Base-by-base conservation (phyloP, 2,329 filamentous ascomycete genomes). In the Cytospora paraplurivora region DNA sequence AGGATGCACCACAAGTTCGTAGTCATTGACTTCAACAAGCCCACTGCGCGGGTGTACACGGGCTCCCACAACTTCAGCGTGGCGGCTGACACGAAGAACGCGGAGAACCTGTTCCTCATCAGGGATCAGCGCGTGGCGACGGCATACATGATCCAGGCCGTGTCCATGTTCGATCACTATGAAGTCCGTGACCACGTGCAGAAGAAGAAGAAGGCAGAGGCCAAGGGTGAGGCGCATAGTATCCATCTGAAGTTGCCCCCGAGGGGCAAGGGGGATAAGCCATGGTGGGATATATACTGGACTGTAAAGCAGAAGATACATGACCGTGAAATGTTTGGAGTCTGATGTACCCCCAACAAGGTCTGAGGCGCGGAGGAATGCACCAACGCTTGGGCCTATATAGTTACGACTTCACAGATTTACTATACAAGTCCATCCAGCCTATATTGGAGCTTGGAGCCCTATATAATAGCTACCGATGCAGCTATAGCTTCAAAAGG, bases 211-310 rank as follows among this genome's bases (percentile, higher is more conserved):
- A 56, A 63, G 47, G 62, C 67, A 1, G 63, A 67, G 62, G 50
- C 63, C 8, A 69, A 63, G 44, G 66, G 59, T 1, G 66, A 62
- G 34, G 51, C 59, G 44, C 67, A 68, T 19, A 41, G 51, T 11
- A 62, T 68, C n/a, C 52, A 67, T 27, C 41, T 67, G 56, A 62
- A 52, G 35, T 54, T 66, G 58, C 68, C 68, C 13, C 66, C 67
- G 1, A 38, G 50, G 37, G 55, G 37, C 21, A 60, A 63, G 21
- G 63, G 62, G 7, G 62, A 65, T 8, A 68, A 59, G 56, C 63
- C 68, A 12, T 69, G 68, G 68, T 69, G 68, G 68, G 67, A 68
- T 19, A 59, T 67, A 49, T 69, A 69, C 53, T 69, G 68, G 68
- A 64, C 49, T 17, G 68, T 67, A 1, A 61, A 62, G 49, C 61